Evolutionary conservation across 1,284 basidiomycete genomes (phyloP).

Genomic region (Takashimella tepidaria): DNA sequence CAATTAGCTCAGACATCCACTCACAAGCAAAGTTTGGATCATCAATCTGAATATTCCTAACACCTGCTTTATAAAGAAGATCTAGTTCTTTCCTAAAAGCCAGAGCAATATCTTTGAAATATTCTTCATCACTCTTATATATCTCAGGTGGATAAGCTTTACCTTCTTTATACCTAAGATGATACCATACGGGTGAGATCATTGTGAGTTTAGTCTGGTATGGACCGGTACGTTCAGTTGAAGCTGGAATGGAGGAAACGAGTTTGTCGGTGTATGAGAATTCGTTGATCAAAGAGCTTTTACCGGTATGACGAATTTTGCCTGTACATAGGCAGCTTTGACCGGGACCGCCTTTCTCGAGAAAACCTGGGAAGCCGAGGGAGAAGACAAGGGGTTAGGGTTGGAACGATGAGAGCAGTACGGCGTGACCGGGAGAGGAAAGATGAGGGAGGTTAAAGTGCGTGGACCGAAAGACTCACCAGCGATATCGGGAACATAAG

Average conservation of each 20-base stretch:
- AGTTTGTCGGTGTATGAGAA: slow-evolving; percentile 37
- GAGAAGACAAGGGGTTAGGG: neutral
- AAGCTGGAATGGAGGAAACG: slow-evolving; percentile 15
- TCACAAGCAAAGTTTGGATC: slow-evolving; percentile 50
- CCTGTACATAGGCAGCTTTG: slow-evolving; percentile 27
- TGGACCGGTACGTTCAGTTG: slow-evolving; percentile 1
- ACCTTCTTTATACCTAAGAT: slow-evolving; percentile 51
- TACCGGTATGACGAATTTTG: slow-evolving; percentile 35
- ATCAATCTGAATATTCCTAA: slow-evolving; percentile 67
- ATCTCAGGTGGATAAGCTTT: slow-evolving; percentile 19
- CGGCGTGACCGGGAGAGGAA: too few relatives aligned
- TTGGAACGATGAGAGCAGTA: neutral
- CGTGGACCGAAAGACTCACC: too few relatives aligned
- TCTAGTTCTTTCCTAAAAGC: slow-evolving; percentile 68
- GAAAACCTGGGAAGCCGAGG: too few relatives aligned
- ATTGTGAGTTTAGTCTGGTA: slow-evolving; percentile 64
- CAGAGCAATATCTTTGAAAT: slow-evolving; percentile 57
- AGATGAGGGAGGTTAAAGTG: neutral
- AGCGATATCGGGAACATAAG: slow-evolving; percentile 25
- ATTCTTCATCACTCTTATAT: slow-evolving; percentile 30
- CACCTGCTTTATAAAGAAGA: slow-evolving; percentile 66
- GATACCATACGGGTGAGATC: slow-evolving; percentile 70
- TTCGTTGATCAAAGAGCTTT: slow-evolving; percentile 39
- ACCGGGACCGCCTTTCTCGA: slow-evolving; percentile 25
- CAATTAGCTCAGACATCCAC: neutral